Percentiles rank a stretch among this genome's conserved stretches.
These are phyloP conservation scores for Rosa chinensis DNA, from an alignment of 306 rosid species.

Conservation along the genomic window DNA sequence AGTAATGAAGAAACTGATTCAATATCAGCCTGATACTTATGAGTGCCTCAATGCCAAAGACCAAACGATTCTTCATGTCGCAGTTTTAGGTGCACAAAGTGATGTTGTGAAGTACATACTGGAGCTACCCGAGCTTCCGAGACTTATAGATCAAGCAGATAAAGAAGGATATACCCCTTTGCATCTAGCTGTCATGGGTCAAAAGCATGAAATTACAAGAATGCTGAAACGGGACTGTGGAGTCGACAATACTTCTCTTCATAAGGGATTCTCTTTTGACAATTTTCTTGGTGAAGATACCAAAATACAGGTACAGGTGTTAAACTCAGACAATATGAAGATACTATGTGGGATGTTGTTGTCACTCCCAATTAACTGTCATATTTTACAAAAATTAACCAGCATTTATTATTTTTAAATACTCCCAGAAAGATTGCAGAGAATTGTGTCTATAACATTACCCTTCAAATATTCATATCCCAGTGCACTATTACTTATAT, in stretches of 20 bases:
- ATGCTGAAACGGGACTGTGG: not conserved
- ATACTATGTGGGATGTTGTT: too few relatives aligned
- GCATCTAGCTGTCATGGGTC: conserved; percentile 10
- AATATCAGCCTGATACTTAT: conserved; percentile 4
- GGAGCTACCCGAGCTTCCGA: not conserved
- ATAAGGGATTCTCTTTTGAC: not conserved
- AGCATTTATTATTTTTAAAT: too few relatives aligned
- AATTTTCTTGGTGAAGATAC: not conserved
- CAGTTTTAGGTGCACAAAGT: not conserved
- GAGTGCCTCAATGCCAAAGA: not conserved
- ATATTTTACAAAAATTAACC: too few relatives aligned
- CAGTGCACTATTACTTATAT: too few relatives aligned
- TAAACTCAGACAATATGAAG: too few relatives aligned
- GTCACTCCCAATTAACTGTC: too few relatives aligned
- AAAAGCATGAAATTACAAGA: not conserved
- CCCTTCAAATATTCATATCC: too few relatives aligned
- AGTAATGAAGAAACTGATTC: not conserved
- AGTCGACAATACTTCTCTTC: not conserved
- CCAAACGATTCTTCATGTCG: conserved; percentile 16
- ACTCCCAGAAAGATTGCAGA: too few relatives aligned
- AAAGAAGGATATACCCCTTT: conserved; percentile 22
- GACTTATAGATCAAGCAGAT: conserved; percentile 12
- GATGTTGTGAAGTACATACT: not conserved
- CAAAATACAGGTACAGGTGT: not conserved
- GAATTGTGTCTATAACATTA: too few relatives aligned